Percentiles rank a stretch among this genome's conserved stretches.
phyloP scores from a whole-genome alignment of 768 basidiomycete species.

The Termitomyces titanicus region DNA sequence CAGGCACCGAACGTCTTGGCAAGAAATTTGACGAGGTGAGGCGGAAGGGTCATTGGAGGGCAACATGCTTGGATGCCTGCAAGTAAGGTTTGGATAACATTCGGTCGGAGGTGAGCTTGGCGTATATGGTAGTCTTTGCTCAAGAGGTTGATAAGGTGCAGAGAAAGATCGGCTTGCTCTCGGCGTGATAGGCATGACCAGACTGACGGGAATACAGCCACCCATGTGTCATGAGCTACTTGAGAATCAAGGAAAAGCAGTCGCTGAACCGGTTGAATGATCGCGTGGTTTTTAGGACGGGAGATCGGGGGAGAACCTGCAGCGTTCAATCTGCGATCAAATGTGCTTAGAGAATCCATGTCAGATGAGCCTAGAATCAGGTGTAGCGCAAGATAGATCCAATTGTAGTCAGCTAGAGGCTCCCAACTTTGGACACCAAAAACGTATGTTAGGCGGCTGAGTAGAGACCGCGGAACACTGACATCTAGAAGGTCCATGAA shows the following conservation, averaged over 20 bases:
- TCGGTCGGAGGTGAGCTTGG: slow-evolving; percentile 86
- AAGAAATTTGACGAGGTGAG: slow-evolving; percentile 93
- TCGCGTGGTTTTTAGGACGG: slow-evolving; percentile 43
- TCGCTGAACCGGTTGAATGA: slow-evolving; percentile 78
- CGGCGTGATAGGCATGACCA: slow-evolving; percentile 84
- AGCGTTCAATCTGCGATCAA: slow-evolving; percentile 38
- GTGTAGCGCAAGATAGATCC: slow-evolving; percentile 90
- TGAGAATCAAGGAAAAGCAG: slow-evolving; percentile 78
- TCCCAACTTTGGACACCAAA: slow-evolving; percentile 96
- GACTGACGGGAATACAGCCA: slow-evolving; percentile 78
- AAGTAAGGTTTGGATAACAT: slow-evolving; percentile 89
- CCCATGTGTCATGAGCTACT: slow-evolving; percentile 80
- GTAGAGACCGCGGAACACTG: slow-evolving; percentile 81
- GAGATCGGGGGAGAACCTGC: slow-evolving; percentile 30
- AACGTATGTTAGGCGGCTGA: slow-evolving; percentile 82
- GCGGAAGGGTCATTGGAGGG: slow-evolving; percentile 86
- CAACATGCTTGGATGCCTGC: slow-evolving; percentile 80
- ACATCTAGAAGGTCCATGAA: slow-evolving; percentile 90
- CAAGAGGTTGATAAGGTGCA: slow-evolving; percentile 85
- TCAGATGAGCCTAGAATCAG: slow-evolving; percentile 71
- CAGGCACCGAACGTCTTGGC: slow-evolving; percentile 97
- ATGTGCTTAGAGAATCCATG: slow-evolving; percentile 31
- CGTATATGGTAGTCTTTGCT: slow-evolving; percentile 92
- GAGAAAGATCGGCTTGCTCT: slow-evolving; percentile 86
- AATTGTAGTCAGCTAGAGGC: slow-evolving; percentile 84